A percentile compares a stretch with the other conserved stretches of the same genome.
Evolutionary conservation across 75 land plant genomes (phyloP).

Genomic region (Pinus taeda): DNA sequence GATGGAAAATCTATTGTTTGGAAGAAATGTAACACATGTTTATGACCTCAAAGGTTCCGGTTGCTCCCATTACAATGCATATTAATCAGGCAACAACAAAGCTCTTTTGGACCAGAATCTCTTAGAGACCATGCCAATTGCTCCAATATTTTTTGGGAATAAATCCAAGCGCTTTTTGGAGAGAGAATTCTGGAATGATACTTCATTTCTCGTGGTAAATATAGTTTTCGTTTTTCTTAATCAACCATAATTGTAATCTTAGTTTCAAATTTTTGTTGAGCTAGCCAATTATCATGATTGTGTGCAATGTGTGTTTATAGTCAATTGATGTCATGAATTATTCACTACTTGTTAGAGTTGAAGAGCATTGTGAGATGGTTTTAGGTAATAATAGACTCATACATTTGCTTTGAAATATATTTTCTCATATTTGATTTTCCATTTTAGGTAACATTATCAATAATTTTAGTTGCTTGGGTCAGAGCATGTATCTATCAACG

Average conservation of each 20-base stretch:
- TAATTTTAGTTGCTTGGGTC: too few species aligned
- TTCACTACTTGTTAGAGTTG: conserved; percentile 85
- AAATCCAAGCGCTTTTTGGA: conserved; percentile 83
- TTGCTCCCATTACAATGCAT: conserved; percentile 86
- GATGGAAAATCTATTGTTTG: conserved; percentile 65
- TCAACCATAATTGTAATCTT: neutral
- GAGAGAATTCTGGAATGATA: conserved; percentile 26
- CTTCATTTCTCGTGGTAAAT: conserved; percentile 83
- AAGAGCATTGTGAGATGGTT: conserved; percentile 73
- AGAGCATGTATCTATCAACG: too few species aligned
- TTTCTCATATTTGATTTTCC: too few species aligned
- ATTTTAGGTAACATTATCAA: too few species aligned
- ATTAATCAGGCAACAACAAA: conserved; percentile 63
- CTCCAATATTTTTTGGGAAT: conserved; percentile 89
- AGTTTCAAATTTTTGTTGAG: neutral
- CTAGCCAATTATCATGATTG: neutral
- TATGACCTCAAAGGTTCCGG: conserved; percentile 92
- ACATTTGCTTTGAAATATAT: too few species aligned
- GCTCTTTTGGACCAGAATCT: conserved; percentile 83
- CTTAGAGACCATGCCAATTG: conserved; percentile 72
- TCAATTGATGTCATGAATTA: conserved; percentile 91
- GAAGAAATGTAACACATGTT: conserved; percentile 56
- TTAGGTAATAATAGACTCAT: too few species aligned
- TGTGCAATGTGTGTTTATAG: conserved; percentile 22
- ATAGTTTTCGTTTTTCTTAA: neutral